Percentiles rank a stretch among this genome's conserved stretches.
Conservation (phyloP, 176 grass and related monocot genomes). For the Stipa capillata region DNA sequence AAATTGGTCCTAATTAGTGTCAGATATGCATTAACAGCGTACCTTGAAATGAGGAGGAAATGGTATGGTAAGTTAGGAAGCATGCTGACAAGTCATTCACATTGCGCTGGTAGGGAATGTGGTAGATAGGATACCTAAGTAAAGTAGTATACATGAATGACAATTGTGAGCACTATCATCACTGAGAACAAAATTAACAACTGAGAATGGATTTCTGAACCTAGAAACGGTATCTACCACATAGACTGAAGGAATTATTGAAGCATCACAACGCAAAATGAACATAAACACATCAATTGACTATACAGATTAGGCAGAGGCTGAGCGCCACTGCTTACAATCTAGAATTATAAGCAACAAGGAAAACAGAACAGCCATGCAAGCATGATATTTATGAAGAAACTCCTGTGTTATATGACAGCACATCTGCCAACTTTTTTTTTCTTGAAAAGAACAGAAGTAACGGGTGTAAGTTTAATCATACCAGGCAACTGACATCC, state of each 20-base stretch:
- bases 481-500: slow-evolving; percentile 98
- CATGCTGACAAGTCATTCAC: slow-evolving; percentile 62
- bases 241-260: background rate
- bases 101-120: slow-evolving; percentile 65
- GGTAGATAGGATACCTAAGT: slow-evolving; percentile 94
- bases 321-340: background rate
- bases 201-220: background rate
- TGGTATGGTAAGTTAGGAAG: slow-evolving; percentile 88
- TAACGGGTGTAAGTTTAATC: slow-evolving; percentile 3
- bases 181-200: background rate
- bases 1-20: background rate
- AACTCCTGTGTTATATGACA: background rate
- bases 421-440: background rate
- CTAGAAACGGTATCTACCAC: background rate
- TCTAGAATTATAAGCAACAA: background rate
- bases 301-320: background rate
- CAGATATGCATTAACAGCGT: slow-evolving; percentile 13
- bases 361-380: background rate
- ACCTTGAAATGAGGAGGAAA: slow-evolving; percentile 80
- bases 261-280: background rate
- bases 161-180: background rate
- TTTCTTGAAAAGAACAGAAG: background rate
- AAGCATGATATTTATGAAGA: background rate
- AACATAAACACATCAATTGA: background rate
- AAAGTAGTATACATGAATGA: slow-evolving; percentile 22